Percentiles rank a stretch among this genome's conserved stretches.
These are phyloP conservation scores for Chenopodium berlandieri DNA, from an alignment of 148 eudicot genomes.

Conservation along the genomic window DNA sequence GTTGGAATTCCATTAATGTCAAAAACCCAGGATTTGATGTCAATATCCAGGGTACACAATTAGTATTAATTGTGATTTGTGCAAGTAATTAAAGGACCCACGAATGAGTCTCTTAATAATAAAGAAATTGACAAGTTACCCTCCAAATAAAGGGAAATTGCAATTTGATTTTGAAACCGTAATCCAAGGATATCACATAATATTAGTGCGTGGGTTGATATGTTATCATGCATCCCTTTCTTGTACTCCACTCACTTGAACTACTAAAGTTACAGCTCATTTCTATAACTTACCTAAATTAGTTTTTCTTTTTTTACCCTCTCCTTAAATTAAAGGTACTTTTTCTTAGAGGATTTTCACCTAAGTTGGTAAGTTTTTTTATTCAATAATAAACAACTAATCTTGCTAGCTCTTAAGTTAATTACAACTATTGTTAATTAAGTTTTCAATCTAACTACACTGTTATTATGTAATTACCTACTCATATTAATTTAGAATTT, in stretches of 20 bases:
- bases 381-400: not conserved
- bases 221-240: slow-evolving; percentile 23
- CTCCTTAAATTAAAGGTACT: not conserved
- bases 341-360: not conserved
- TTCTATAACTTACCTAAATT: not conserved
- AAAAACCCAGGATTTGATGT: not conserved
- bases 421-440: no score
- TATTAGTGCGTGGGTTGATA: not conserved
- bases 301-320: not conserved
- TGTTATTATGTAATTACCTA: no score
- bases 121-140: slow-evolving; percentile 8
- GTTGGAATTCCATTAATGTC: not conserved
- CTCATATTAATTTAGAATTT: no score
- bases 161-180: not conserved
- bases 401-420: not conserved
- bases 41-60: not conserved
- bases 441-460: no score
- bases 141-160: not conserved
- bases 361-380: not conserved
- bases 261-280: slow-evolving; percentile 1
- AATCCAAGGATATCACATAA: not conserved
- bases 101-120: not conserved
- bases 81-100: not conserved
- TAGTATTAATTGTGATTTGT: not conserved
- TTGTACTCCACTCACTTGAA: slow-evolving; percentile 28